phyloP scores from a whole-genome alignment of 2,329 filamentous ascomycete species.

The Botrytis deweyae region DNA sequence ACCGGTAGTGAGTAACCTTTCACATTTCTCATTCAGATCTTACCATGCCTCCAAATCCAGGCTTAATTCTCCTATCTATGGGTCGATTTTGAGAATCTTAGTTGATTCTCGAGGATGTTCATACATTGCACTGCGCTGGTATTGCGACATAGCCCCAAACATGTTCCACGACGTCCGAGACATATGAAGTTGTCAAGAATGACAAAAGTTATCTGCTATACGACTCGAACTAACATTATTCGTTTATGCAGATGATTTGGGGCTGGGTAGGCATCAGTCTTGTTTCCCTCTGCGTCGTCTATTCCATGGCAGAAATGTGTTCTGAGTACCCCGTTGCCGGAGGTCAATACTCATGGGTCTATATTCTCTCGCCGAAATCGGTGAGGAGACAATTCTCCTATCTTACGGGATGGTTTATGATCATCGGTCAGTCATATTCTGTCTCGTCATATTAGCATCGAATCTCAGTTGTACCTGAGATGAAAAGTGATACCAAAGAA shows the following conservation, averaged over 20 bases:
- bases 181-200: conserved; percentile 20
- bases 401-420: conserved; percentile 50
- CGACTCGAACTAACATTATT: conserved; percentile 12
- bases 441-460: background rate
- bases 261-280: conserved; percentile 54
- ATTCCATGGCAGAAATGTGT: conserved; percentile 60
- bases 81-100: conserved; percentile 7
- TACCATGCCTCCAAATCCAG: background rate
- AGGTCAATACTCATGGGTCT: conserved; percentile 59
- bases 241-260: conserved; percentile 50
- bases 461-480: background rate
- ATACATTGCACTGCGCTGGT: conserved; percentile 12
- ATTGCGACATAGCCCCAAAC: conserved; percentile 12
- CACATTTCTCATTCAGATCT: conserved; percentile 13
- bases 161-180: conserved; percentile 23
- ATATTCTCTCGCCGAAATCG: conserved; percentile 51
- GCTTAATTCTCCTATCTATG: conserved; percentile 21
- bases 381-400: conserved; percentile 47
- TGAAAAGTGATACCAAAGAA: background rate
- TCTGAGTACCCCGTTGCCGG: conserved; percentile 56
- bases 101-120: background rate
- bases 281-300: conserved; percentile 52
- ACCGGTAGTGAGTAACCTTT: conserved; percentile 43
- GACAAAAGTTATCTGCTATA: conserved; percentile 13
- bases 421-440: conserved; percentile 41